Conservation (phyloP, 257 asterid species). For the Ilex asprella region DNA sequence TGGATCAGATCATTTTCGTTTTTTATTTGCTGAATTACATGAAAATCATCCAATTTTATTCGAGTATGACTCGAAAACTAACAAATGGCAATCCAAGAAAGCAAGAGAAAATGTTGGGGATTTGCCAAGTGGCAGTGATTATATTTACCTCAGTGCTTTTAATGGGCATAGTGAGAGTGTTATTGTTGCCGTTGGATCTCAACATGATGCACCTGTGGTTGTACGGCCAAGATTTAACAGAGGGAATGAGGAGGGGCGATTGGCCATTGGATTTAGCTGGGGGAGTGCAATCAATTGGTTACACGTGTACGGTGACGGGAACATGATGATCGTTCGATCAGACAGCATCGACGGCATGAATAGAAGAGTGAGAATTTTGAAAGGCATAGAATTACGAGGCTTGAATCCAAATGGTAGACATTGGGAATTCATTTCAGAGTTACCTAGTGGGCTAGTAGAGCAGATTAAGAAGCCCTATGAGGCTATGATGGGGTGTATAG, state of each 20-base stretch:
- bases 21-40: slow-evolving; percentile 29
- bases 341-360: background rate
- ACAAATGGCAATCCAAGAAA: slow-evolving; percentile 21
- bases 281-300: slow-evolving; percentile 17
- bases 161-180: slow-evolving; percentile 29
- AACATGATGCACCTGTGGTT: slow-evolving; percentile 5
- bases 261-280: slow-evolving; percentile 21
- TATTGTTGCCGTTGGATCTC: slow-evolving; percentile 14
- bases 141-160: slow-evolving; percentile 25
- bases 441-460: slow-evolving; percentile 23
- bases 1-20: slow-evolving; percentile 15
- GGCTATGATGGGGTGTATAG: slow-evolving; percentile 44
- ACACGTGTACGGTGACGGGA: slow-evolving; percentile 41
- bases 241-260: slow-evolving; percentile 2
- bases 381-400: slow-evolving; percentile 30
- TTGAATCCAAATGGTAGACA: slow-evolving; percentile 25
- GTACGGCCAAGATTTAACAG: slow-evolving; percentile 25
- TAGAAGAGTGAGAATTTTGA: slow-evolving; percentile 16
- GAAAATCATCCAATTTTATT: slow-evolving; percentile 20
- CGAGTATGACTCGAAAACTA: slow-evolving; percentile 26
- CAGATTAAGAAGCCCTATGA: slow-evolving; percentile 34
- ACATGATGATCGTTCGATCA: slow-evolving; percentile 26
- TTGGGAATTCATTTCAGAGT: slow-evolving; percentile 31
- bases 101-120: slow-evolving; percentile 12
- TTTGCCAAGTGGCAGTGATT: background rate